phyloP scores from a whole-genome alignment of 805 yeast species.

The Yarrowia sp. region DNA sequence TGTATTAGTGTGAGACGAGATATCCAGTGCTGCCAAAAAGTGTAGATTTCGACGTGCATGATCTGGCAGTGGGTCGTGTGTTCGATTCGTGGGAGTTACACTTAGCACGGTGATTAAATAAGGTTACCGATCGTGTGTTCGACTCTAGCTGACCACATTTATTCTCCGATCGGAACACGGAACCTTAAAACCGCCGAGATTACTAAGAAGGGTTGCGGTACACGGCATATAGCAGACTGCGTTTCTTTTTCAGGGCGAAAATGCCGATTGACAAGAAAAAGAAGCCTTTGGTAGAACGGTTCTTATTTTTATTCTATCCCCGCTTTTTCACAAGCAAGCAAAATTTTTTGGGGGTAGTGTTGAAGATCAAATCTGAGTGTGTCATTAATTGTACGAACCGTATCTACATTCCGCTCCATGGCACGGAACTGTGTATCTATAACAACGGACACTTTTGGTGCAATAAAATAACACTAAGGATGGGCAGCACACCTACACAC shows the following conservation, averaged over 20 bases:
- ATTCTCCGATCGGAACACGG: too few relatives aligned
- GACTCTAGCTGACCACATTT: too few relatives aligned
- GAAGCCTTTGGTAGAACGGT: too few relatives aligned
- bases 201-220: background rate
- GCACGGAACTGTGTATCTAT: slow-evolving; percentile 2
- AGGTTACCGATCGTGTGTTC: too few relatives aligned
- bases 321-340: background rate
- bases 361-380: too few relatives aligned
- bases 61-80: background rate
- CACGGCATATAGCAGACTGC: background rate
- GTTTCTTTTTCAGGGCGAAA: background rate
- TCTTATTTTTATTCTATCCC: background rate
- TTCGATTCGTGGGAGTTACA: background rate
- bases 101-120: too few relatives aligned
- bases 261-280: background rate
- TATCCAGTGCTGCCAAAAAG: slow-evolving; percentile 21
- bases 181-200: background rate
- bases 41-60: slow-evolving; percentile 16
- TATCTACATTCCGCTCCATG: background rate
- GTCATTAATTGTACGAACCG: too few relatives aligned
- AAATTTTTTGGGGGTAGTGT: background rate
- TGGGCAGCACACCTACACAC: background rate
- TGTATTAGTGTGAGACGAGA: slow-evolving; percentile 15
- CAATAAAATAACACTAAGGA: background rate
- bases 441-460: background rate